A percentile compares a stretch with the other conserved stretches of the same genome.
Evolutionary conservation across 1,139 yeast genomes (phyloP).

Genomic region (Kurtzmaniella quercitrusa): DNA sequence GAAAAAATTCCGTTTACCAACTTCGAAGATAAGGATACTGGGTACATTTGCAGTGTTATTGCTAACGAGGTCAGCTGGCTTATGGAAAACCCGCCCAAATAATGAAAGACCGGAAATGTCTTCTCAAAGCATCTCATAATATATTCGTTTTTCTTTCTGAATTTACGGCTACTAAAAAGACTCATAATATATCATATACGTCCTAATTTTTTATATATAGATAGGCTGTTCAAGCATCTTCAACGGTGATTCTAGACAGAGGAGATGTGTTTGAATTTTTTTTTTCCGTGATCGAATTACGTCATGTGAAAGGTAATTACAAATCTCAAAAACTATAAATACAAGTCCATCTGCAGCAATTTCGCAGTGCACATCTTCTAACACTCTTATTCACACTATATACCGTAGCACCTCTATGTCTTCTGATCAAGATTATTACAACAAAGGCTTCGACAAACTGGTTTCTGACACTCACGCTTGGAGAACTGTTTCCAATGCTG

Average conservation of each 20-base stretch:
- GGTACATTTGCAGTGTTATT: conserved; percentile 23
- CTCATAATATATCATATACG: too few relatives aligned
- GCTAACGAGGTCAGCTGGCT: conserved; percentile 29
- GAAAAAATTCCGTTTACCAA: conserved; percentile 22
- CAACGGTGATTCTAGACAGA: too few relatives aligned
- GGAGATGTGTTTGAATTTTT: too few relatives aligned
- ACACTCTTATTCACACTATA: too few relatives aligned
- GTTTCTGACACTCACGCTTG: conserved; percentile 30
- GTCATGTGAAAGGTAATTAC: not conserved
- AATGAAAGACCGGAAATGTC: not conserved
- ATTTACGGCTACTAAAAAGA: not conserved
- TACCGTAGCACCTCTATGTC: not conserved
- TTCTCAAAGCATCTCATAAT: not conserved
- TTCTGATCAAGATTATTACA: conserved; percentile 20
- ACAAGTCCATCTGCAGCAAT: not conserved
- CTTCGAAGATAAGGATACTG: conserved; percentile 19
- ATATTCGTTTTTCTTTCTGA: not conserved
- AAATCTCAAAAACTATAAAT: not conserved
- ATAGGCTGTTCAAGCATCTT: too few relatives aligned
- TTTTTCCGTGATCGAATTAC: not conserved
- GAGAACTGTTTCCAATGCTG: conserved; percentile 30
- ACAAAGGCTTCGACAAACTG: conserved; percentile 17
- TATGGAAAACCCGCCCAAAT: not conserved
- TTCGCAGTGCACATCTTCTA: not conserved
- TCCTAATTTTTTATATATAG: too few relatives aligned